Conservation (phyloP, 2,329 filamentous ascomycete genomes). For the Arthrobotrys megalospora region DNA sequence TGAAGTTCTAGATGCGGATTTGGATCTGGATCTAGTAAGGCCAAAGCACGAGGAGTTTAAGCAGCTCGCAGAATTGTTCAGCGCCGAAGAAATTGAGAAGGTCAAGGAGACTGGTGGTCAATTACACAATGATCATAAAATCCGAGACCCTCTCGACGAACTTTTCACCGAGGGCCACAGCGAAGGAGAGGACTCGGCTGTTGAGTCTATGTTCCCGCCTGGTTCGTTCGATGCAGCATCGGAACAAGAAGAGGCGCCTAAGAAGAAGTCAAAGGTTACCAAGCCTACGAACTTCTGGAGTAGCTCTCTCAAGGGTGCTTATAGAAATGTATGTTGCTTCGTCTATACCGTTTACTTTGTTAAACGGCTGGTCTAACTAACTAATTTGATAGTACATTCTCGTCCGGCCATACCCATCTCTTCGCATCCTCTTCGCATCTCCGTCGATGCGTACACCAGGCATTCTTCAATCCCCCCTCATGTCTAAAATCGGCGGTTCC, state of each 20-base stretch:
- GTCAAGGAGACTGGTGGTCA: slow-evolving; percentile 76
- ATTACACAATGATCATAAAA: slow-evolving; percentile 70
- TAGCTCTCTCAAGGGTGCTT: slow-evolving; percentile 70
- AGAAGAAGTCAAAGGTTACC: slow-evolving; percentile 38
- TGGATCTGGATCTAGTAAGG: slow-evolving; percentile 41
- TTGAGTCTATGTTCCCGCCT: slow-evolving; percentile 32
- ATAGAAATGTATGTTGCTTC: slow-evolving; percentile 71
- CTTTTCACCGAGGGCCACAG: neutral
- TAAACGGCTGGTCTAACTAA: neutral
- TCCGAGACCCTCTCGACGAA: slow-evolving; percentile 18
- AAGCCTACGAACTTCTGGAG: slow-evolving; percentile 49
- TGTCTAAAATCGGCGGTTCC: slow-evolving; percentile 72
- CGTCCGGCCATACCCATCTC: slow-evolving; percentile 76
- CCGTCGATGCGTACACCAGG: slow-evolving; percentile 78
- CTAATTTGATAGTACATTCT: slow-evolving; percentile 72
- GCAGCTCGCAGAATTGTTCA: slow-evolving; percentile 79
- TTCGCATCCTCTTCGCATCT: slow-evolving; percentile 79
- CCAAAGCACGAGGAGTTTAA: slow-evolving; percentile 73
- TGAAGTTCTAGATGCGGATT: slow-evolving; percentile 56
- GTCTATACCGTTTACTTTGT: neutral
- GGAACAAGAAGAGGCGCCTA: slow-evolving; percentile 58
- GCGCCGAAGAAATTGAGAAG: slow-evolving; percentile 76
- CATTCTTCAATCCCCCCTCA: slow-evolving; percentile 75
- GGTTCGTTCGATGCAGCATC: slow-evolving; percentile 59
- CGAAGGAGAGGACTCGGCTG: neutral